phyloP scores from a whole-genome alignment of 2,329 filamentous ascomycete genomes.

The Xylariaceae sp. region DNA sequence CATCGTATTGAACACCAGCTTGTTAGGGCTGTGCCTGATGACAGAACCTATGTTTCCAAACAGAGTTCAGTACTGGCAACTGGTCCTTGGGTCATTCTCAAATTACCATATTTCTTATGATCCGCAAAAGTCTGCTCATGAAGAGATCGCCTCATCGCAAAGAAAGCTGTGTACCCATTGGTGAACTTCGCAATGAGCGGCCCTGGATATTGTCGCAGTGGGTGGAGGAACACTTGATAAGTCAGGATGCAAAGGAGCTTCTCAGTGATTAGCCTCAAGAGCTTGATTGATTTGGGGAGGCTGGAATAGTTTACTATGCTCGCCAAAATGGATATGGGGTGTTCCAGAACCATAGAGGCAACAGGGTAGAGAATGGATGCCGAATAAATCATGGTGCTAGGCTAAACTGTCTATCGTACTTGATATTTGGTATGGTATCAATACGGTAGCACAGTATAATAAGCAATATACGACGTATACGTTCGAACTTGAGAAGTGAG shows the following conservation, averaged over 20 bases:
- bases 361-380: too few relatives aligned
- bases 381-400: too few relatives aligned
- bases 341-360: too few relatives aligned
- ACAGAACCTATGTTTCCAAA: constrained; percentile 12
- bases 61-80: background rate
- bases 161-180: constrained; percentile 18
- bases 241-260: constrained; percentile 2
- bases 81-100: too few relatives aligned
- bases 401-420: too few relatives aligned
- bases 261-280: background rate
- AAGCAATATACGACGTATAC: too few relatives aligned
- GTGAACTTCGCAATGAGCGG: constrained; percentile 17
- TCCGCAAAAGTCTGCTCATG: constrained; percentile 12
- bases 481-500: too few relatives aligned
- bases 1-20: constrained; percentile 19
- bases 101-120: constrained; percentile 16
- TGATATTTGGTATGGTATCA: too few relatives aligned
- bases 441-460: too few relatives aligned
- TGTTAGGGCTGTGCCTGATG: constrained; percentile 18
- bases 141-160: constrained; percentile 11
- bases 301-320: too few relatives aligned
- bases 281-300: too few relatives aligned
- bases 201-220: constrained; percentile 15
- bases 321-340: too few relatives aligned
- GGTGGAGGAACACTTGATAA: constrained; percentile 12